These are phyloP conservation scores for Candida vaughaniae DNA, from an alignment of 805 yeast species.

Conservation along the genomic window DNA sequence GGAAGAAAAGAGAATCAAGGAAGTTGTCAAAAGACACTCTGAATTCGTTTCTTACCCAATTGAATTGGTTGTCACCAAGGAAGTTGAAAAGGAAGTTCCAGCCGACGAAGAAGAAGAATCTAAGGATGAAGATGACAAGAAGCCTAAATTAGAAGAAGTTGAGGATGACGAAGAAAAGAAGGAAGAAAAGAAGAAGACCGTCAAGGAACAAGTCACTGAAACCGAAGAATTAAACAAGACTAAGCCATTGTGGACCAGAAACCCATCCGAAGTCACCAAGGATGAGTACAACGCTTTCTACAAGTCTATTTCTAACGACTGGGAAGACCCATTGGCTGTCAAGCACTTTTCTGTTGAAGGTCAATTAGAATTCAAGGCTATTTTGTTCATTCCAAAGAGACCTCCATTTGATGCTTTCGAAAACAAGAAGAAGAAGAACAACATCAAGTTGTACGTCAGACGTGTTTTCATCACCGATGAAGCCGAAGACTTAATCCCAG, in stretches of 20 bases:
- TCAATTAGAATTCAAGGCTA: constrained; percentile 98
- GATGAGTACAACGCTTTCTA: constrained; percentile 99
- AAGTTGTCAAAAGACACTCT: constrained; percentile 98
- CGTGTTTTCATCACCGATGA: constrained; percentile 99
- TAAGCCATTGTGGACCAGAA: constrained; percentile 99
- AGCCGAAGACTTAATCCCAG: constrained; percentile 98
- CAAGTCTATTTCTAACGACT: constrained; percentile 98
- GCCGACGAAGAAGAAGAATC: constrained; percentile 20
- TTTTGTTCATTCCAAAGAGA: constrained; percentile 95
- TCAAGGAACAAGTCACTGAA: constrained; percentile 92
- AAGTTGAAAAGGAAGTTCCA: constrained; percentile 97
- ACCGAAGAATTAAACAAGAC: constrained; percentile 98
- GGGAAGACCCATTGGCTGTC: constrained; percentile 99
- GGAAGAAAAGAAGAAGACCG: constrained; percentile 78
- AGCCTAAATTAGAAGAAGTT: constrained; percentile 75
- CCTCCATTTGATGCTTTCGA: constrained; percentile 99
- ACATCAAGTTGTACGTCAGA: constrained; percentile 97
- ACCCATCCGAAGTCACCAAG: constrained; percentile 95
- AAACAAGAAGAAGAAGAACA: constrained; percentile 98
- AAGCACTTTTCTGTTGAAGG: constrained; percentile 99
- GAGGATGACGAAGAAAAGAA: constrained; percentile 67
- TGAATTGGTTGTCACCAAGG: constrained; percentile 97
- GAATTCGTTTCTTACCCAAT: constrained; percentile 99
- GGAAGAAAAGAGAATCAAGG: constrained; percentile 99
- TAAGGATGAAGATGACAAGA: constrained; percentile 58